Percentiles rank a stretch among this genome's conserved stretches.
Evolutionary conservation across 805 yeast species (phyloP).

Genomic region (Kluyveromyces aestuarii): DNA sequence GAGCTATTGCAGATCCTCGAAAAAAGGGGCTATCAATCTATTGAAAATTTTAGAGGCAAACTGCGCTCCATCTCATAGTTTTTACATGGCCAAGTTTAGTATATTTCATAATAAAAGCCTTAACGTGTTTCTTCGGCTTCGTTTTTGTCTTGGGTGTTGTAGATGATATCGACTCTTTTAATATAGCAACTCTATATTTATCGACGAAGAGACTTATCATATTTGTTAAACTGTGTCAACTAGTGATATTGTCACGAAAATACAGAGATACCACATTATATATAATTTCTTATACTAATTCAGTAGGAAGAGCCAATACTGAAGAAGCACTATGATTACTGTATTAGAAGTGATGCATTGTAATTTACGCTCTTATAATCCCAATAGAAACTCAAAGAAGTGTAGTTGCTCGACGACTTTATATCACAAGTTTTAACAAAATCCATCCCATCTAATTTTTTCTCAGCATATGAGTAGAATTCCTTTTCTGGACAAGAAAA

Average conservation of each 20-base stretch:
- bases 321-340: not conserved
- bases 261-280: not conserved
- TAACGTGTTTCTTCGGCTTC: not conserved
- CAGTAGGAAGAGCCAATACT: not conserved
- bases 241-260: not conserved
- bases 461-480: constrained; percentile 26
- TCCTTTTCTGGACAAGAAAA: constrained; percentile 35
- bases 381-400: constrained; percentile 19
- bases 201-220: too few relatives aligned
- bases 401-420: constrained; percentile 10
- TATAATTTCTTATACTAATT: not conserved
- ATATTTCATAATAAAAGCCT: not conserved
- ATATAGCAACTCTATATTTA: not conserved
- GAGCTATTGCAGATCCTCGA: constrained; percentile 20
- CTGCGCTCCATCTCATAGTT: constrained; percentile 4
- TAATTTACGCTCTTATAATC: constrained; percentile 12
- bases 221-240: not conserved
- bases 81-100: not conserved
- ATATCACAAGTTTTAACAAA: constrained; percentile 28
- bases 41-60: constrained; percentile 26
- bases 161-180: not conserved
- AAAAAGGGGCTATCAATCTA: constrained; percentile 21
- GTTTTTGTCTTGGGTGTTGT: not conserved
- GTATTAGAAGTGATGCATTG: constrained; percentile 8
- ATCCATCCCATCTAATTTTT: constrained; percentile 23